Evolutionary conservation across 169 alveolate genomes (phyloP).

Genomic region (Eimeria brunetti): DNA sequence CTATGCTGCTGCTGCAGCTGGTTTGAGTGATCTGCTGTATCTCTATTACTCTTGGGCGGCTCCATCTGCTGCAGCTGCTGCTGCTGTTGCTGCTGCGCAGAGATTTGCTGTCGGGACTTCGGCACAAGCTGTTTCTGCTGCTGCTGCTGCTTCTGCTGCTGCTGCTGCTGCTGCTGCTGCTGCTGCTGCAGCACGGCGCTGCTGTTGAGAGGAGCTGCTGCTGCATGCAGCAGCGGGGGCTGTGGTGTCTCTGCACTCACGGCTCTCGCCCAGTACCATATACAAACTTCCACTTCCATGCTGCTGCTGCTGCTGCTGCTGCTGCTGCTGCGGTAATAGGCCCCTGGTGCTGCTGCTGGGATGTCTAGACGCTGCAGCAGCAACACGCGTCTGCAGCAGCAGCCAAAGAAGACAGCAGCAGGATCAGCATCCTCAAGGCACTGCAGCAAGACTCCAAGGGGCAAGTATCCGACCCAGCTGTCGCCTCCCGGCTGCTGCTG

Average conservation of each 20-base stretch:
- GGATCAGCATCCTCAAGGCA: neutral
- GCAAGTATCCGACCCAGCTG: conserved; percentile 26
- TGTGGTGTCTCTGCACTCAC: conserved; percentile 23
- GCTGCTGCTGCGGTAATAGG: neutral
- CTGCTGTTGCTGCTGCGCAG: conserved; percentile 29
- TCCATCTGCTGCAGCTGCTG: too few relatives aligned
- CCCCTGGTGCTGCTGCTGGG: neutral
- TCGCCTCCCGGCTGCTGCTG: conserved; percentile 37
- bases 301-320: conserved; percentile 46
- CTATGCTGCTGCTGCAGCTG: conserved; percentile 28
- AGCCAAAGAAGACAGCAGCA: conserved; percentile 45
- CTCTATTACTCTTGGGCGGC: neutral
- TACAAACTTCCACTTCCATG: conserved; percentile 33
- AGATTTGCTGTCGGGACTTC: neutral
- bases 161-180: conserved; percentile 18
- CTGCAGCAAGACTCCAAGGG: conserved; percentile 37
- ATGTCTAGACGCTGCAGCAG: conserved; percentile 23
- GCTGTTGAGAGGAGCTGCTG: conserved; percentile 33
- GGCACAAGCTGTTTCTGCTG: conserved; percentile 14
- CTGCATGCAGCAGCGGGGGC: conserved; percentile 46
- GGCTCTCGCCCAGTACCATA: conserved; percentile 27
- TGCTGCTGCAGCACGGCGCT: conserved; percentile 6
- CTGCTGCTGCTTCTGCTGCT: neutral
- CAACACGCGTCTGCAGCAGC: conserved; percentile 72
- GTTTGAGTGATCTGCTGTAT: neutral